Evolutionary conservation across 805 yeast genomes (phyloP).

Genomic region (Wickerhamiella azyma): DNA sequence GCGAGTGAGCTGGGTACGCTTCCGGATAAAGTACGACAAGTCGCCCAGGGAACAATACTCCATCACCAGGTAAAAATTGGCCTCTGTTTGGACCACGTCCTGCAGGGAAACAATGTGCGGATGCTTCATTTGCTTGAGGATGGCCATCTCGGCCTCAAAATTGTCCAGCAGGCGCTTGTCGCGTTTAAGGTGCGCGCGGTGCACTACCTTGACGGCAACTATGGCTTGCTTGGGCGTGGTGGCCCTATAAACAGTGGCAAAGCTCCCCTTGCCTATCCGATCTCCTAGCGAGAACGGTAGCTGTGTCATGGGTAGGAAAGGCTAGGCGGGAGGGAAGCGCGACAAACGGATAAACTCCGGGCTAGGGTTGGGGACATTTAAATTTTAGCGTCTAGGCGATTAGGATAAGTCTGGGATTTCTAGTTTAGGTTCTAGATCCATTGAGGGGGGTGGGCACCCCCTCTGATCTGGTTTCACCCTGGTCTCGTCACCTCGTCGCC

Average conservation of each 20-base stretch:
- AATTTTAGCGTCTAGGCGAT: too few species aligned
- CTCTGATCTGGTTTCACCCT: too few species aligned
- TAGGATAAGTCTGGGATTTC: too few species aligned
- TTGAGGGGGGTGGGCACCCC: too few species aligned
- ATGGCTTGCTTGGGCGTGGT: conserved; percentile 34
- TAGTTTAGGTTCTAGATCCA: background rate
- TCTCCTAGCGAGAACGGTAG: conserved; percentile 31
- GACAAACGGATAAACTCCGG: background rate
- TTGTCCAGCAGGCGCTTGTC: conserved; percentile 81
- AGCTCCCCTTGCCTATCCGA: conserved; percentile 90
- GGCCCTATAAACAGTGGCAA: conserved; percentile 91
- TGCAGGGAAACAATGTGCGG: conserved; percentile 83
- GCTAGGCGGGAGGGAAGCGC: conserved; percentile 1
- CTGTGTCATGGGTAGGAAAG: conserved; percentile 11
- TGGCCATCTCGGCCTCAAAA: conserved; percentile 82
- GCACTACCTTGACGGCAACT: conserved; percentile 83
- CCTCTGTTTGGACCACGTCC: conserved; percentile 63
- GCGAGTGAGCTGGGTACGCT: conserved; percentile 52
- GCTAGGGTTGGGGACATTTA: background rate
- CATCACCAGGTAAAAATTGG: conserved; percentile 82
- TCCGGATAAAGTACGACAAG: conserved; percentile 71
- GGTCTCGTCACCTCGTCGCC: too few species aligned
- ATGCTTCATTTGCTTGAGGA: conserved; percentile 74
- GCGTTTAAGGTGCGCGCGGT: conserved; percentile 48
- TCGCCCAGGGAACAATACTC: conserved; percentile 96